Percentiles rank a stretch among this genome's conserved stretches.
phyloP scores from a whole-genome alignment of 1,284 basidiomycete species.

The Schizophyllum amplum region DNA sequence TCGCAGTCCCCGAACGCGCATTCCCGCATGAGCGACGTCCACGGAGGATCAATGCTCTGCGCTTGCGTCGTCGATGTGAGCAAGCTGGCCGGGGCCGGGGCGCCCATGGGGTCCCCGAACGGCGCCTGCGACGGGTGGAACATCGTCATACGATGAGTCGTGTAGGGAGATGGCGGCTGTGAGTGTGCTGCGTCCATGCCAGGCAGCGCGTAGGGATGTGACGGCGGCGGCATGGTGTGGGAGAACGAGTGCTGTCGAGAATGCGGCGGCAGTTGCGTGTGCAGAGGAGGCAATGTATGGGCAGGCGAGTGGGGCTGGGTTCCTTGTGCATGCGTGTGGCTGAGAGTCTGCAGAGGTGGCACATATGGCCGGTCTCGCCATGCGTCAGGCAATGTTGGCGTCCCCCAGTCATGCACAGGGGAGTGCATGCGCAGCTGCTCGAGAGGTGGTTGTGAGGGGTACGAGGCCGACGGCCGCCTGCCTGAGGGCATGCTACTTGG shows the following conservation, averaged over 20 bases:
- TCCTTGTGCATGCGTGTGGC: too few species aligned
- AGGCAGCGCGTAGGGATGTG: background rate
- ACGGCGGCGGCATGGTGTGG: background rate
- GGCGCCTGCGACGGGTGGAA: too few species aligned
- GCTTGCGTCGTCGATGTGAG: too few species aligned
- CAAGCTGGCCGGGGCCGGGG: too few species aligned
- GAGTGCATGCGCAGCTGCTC: background rate
- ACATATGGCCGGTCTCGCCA: background rate
- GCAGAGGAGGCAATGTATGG: background rate
- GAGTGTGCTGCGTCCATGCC: background rate
- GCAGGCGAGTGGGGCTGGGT: too few species aligned
- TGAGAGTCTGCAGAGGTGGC: background rate
- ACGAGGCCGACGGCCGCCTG: background rate
- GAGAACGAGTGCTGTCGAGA: background rate
- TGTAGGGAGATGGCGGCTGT: background rate
- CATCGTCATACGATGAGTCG: background rate
- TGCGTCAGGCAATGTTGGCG: background rate
- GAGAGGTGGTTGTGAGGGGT: too few species aligned
- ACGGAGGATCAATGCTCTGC: background rate
- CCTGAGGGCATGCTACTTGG: background rate
- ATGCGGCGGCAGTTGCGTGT: background rate
- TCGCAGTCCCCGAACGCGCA: background rate
- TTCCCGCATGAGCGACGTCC: background rate
- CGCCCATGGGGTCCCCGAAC: too few species aligned
- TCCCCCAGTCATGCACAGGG: background rate